These are phyloP conservation scores for Aquilaria sinensis DNA, from an alignment of 345 rosid genomes.

Conservation along the genomic window DNA sequence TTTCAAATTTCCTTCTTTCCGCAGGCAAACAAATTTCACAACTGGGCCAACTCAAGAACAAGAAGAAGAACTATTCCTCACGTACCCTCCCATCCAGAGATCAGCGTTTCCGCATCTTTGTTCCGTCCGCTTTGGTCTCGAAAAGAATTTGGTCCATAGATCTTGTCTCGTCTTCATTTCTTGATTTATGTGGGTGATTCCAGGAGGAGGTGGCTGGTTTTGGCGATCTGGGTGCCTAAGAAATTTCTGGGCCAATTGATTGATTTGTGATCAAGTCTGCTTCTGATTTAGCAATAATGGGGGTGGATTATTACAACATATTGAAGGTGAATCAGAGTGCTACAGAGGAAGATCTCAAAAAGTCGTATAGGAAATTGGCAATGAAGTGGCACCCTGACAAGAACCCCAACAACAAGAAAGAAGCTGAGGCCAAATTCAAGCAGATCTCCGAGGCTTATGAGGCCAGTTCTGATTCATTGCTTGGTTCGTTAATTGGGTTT, in stretches of 20 bases:
- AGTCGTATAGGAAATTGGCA: conserved; percentile 77
- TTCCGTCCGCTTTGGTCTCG: neutral
- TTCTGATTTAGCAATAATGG: conserved; percentile 32
- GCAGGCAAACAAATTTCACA: neutral
- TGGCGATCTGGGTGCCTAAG: conserved; percentile 1
- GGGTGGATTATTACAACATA: conserved; percentile 74
- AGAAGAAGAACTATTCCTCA: neutral
- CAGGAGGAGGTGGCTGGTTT: conserved; percentile 1
- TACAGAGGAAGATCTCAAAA: conserved; percentile 89
- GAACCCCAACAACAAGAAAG: conserved; percentile 71
- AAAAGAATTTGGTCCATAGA: conserved; percentile 2
- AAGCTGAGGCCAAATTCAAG: conserved; percentile 94
- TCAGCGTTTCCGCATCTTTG: neutral
- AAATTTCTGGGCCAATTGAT: neutral
- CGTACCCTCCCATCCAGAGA: neutral
- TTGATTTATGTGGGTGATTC: neutral
- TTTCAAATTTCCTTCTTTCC: too few species aligned
- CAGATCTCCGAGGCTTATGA: conserved; percentile 97
- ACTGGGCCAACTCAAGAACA: neutral
- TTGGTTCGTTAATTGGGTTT: neutral
- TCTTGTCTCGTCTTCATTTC: conserved; percentile 1
- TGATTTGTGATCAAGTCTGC: conserved; percentile 1
- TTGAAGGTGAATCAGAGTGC: conserved; percentile 73
- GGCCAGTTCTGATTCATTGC: conserved; percentile 25
- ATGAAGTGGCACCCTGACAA: conserved; percentile 99